Conservation (phyloP, 2,329 filamentous ascomycete genomes). For the Fusarium globosum region DNA sequence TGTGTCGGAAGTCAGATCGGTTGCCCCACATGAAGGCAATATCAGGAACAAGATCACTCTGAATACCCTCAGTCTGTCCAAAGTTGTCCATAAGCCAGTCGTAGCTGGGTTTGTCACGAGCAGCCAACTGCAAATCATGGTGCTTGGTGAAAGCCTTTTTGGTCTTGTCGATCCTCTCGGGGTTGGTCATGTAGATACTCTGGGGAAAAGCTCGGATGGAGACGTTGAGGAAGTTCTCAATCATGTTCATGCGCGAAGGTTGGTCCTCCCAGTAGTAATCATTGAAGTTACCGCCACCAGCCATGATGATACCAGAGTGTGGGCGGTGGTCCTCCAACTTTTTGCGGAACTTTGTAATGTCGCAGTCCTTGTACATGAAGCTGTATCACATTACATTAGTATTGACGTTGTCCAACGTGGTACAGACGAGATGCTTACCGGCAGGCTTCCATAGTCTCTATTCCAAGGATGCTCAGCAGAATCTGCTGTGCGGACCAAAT, state of each 20-base stretch:
- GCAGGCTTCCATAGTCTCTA: conserved; percentile 45
- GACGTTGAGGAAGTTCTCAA: conserved; percentile 36
- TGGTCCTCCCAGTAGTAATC: conserved; percentile 47
- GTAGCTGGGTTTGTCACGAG: conserved; percentile 43
- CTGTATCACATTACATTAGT: conserved; percentile 28
- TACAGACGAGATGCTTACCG: conserved; percentile 30
- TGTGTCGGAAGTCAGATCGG: conserved; percentile 41
- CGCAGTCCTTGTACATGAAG: conserved; percentile 42
- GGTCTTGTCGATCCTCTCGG: conserved; percentile 38
- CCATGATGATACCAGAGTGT: conserved; percentile 46
- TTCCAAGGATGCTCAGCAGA: conserved; percentile 42
- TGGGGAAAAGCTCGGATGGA: conserved; percentile 44
- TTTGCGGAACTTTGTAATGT: conserved; percentile 37
- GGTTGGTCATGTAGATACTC: conserved; percentile 41
- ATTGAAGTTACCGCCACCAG: conserved; percentile 45
- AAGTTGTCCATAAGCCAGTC: conserved; percentile 43
- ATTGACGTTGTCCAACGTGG: conserved; percentile 12
- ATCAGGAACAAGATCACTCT: conserved; percentile 42
- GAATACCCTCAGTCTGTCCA: conserved; percentile 32
- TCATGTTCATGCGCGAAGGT: conserved; percentile 47
- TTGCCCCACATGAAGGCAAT: conserved; percentile 47
- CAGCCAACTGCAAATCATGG: conserved; percentile 41
- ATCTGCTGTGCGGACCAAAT: conserved; percentile 46
- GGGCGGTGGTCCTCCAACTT: conserved; percentile 42
- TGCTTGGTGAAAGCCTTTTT: conserved; percentile 35